Evolutionary conservation across 1,139 yeast genomes (phyloP).

Genomic region (Starmera stellimalicola): DNA sequence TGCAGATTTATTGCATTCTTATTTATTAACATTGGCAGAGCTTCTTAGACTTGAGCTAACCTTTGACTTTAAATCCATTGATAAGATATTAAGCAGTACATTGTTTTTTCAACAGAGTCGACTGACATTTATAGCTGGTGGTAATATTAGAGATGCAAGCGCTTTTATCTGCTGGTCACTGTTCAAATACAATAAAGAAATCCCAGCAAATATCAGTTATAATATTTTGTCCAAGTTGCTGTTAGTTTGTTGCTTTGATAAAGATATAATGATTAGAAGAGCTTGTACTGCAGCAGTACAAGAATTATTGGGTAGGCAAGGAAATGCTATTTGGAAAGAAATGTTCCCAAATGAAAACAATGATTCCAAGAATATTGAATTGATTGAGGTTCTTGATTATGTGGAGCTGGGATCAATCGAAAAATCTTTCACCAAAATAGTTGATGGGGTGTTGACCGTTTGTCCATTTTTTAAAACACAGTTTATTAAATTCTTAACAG

Average conservation of each 20-base stretch:
- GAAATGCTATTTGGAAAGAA: conserved; percentile 23
- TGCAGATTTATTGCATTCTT: conserved; percentile 22
- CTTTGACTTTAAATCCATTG: conserved; percentile 18
- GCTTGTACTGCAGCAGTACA: conserved; percentile 85
- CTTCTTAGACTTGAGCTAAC: conserved; percentile 24
- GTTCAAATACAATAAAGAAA: conserved; percentile 32
- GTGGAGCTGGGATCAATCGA: conserved; percentile 33
- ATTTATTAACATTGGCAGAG: conserved; percentile 25
- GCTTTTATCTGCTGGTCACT: conserved; percentile 69
- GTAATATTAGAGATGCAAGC: conserved; percentile 73
- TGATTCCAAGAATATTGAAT: conserved; percentile 26
- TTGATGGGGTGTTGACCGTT: conserved; percentile 21
- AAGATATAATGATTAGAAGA: conserved; percentile 63
- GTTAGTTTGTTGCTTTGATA: conserved; percentile 53
- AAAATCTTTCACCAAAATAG: conserved; percentile 28
- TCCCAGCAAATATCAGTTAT: conserved; percentile 18
- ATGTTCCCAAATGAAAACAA: conserved; percentile 11
- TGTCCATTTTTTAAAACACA: conserved; percentile 15
- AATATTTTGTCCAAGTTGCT: conserved; percentile 36
- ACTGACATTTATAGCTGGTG: conserved; percentile 45
- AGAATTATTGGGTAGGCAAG: conserved; percentile 75
- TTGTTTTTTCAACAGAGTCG: conserved; percentile 44
- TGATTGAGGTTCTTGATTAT: conserved; percentile 53
- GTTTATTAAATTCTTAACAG: conserved; percentile 17
- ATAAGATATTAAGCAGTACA: conserved; percentile 27